Conservation (phyloP, 495 filamentous ascomycete genomes). For the Aspergillus sparsus region DNA sequence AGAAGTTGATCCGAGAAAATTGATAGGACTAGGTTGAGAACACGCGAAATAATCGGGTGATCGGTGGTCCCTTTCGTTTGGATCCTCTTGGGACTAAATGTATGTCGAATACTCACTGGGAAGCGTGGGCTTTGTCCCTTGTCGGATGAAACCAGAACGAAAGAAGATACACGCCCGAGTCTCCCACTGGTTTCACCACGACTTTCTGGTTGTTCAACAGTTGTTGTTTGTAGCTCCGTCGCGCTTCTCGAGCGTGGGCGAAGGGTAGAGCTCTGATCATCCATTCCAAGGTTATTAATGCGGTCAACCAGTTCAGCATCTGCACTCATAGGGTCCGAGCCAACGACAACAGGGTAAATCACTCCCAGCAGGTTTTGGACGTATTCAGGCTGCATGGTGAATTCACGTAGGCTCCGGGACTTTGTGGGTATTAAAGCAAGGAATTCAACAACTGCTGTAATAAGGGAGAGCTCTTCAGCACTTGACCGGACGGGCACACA, state of each 20-base stretch:
- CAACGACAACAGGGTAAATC: constrained; percentile 83
- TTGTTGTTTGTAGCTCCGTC: constrained; percentile 72
- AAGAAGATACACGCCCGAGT: constrained; percentile 78
- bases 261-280: constrained; percentile 80
- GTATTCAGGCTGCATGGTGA: constrained; percentile 74
- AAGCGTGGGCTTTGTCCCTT: constrained; percentile 54
- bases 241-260: constrained; percentile 64
- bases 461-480: constrained; percentile 40
- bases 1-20: constrained; percentile 84
- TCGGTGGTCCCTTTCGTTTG: constrained; percentile 52
- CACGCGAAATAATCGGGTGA: constrained; percentile 69
- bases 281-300: constrained; percentile 77
- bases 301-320: constrained; percentile 80
- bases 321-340: constrained; percentile 75
- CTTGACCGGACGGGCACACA: constrained; percentile 13
- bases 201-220: constrained; percentile 53
- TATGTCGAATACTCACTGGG: constrained; percentile 61
- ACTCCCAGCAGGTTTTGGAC: constrained; percentile 72
- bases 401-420: constrained; percentile 76
- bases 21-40: constrained; percentile 71
- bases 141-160: constrained; percentile 80
- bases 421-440: constrained; percentile 72
- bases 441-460: constrained; percentile 77
- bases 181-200: constrained; percentile 53
- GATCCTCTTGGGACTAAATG: constrained; percentile 42